Conservation (phyloP, 495 filamentous ascomycete species). For the Talaromyces proteolyticus region DNA sequence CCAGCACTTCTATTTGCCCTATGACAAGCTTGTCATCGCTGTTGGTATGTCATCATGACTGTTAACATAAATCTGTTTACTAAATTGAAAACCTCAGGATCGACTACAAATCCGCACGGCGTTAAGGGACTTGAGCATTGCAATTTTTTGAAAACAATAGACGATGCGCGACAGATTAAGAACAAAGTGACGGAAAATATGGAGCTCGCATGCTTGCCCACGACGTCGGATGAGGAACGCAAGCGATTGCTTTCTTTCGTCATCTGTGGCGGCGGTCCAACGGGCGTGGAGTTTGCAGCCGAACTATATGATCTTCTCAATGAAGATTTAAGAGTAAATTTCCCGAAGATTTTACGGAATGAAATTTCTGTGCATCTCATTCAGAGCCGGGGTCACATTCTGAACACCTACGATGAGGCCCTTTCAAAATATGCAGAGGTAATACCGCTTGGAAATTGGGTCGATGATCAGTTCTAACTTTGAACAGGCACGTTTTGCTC, state of each 20-base stretch:
- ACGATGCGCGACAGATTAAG: slow-evolving; percentile 82
- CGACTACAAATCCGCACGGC: slow-evolving; percentile 88
- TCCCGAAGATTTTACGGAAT: slow-evolving; percentile 85
- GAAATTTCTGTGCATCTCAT: slow-evolving; percentile 98
- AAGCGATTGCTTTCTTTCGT: slow-evolving; percentile 88
- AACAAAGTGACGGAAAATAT: slow-evolving; percentile 89
- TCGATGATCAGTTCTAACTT: background rate
- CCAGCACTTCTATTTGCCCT: slow-evolving; percentile 86
- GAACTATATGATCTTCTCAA: slow-evolving; percentile 95
- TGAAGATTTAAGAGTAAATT: slow-evolving; percentile 79
- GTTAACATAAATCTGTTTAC: background rate
- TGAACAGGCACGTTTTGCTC: slow-evolving; percentile 63
- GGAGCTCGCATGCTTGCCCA: slow-evolving; percentile 88
- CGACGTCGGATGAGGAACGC: slow-evolving; percentile 84
- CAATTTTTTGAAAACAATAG: slow-evolving; percentile 89
- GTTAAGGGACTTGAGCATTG: slow-evolving; percentile 94
- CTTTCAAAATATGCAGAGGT: slow-evolving; percentile 88
- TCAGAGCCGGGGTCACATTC: slow-evolving; percentile 86
- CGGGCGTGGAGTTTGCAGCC: slow-evolving; percentile 95
- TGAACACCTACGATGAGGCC: slow-evolving; percentile 97
- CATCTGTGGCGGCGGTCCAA: slow-evolving; percentile 90
- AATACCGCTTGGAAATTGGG: slow-evolving; percentile 7
- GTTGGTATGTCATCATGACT: slow-evolving; percentile 54
- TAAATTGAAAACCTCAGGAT: slow-evolving; percentile 43
- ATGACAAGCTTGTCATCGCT: slow-evolving; percentile 95